phyloP scores from a whole-genome alignment of 495 filamentous ascomycete genomes.

The Tuber microsphaerosporum region DNA sequence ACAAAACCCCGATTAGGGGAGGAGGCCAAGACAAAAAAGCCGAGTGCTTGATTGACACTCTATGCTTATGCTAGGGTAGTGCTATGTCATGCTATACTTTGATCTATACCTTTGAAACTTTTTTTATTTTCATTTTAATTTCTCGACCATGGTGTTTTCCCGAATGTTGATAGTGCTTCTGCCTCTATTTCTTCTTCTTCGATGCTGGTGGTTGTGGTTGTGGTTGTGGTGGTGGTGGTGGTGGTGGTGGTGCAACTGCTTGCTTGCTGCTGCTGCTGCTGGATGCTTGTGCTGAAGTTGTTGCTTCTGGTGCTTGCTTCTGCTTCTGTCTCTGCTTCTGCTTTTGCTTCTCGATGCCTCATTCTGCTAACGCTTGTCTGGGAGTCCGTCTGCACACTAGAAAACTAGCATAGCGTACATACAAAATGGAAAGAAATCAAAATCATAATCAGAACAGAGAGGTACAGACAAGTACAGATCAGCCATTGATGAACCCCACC shows the following conservation, averaged over 20 bases:
- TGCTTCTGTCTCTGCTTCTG: neutral
- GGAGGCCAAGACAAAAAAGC: neutral
- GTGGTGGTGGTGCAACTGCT: neutral
- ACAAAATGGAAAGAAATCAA: neutral
- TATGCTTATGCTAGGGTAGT: neutral
- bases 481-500: conserved; percentile 12
- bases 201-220: neutral
- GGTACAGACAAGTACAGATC: neutral
- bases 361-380: neutral
- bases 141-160: neutral
- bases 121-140: neutral
- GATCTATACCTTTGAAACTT: neutral
- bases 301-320: conserved; percentile 4
- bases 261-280: neutral
- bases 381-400: neutral
- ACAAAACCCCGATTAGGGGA: neutral
- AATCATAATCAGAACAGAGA: neutral
- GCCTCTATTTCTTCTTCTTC: neutral
- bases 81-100: neutral
- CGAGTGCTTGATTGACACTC: neutral
- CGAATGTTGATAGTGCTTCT: neutral
- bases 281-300: neutral
- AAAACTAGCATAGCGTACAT: neutral
- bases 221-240: neutral
- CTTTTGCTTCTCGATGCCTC: neutral